Evolutionary conservation across 345 rosid species (phyloP).

Genomic region (Litchi chinensis): DNA sequence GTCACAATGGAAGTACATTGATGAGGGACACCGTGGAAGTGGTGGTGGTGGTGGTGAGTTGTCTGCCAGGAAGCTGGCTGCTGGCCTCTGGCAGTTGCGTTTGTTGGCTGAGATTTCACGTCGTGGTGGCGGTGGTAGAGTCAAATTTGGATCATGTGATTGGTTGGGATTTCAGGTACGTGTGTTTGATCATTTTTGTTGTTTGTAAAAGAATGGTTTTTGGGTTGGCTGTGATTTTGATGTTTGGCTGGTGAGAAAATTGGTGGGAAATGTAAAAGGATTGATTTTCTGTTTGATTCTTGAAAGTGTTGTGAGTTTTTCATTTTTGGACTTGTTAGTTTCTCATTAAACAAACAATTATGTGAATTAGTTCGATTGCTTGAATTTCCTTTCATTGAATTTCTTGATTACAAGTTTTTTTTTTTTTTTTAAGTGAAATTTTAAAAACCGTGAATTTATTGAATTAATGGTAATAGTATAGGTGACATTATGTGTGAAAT

Average conservation of each 20-base stretch:
- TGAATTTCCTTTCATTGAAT: too few relatives aligned
- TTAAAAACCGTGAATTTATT: too few relatives aligned
- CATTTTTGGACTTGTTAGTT: neutral
- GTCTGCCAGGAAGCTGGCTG: slow-evolving; percentile 48
- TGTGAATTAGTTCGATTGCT: neutral
- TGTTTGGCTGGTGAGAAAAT: slow-evolving; percentile 9
- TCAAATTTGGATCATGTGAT: slow-evolving; percentile 22
- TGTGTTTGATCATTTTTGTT: neutral
- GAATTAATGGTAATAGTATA: too few relatives aligned
- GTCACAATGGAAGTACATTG: slow-evolving; percentile 23
- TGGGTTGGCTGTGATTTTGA: neutral
- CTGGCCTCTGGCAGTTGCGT: slow-evolving; percentile 32
- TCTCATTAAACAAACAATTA: neutral
- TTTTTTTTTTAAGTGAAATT: too few relatives aligned
- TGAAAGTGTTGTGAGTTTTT: neutral
- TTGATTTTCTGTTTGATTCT: slow-evolving; percentile 6
- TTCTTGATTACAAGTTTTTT: too few relatives aligned
- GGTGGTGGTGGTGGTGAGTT: slow-evolving; percentile 1
- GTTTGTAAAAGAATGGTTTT: neutral
- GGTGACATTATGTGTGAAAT: too few relatives aligned
- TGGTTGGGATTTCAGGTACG: slow-evolving; percentile 23
- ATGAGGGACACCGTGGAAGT: neutral
- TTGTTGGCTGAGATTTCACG: slow-evolving; percentile 5
- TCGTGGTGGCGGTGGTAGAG: slow-evolving; percentile 11
- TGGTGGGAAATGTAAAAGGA: slow-evolving; percentile 10